Conservation (phyloP, 805 yeast genomes). For the Saccharomycopsis sp. region DNA sequence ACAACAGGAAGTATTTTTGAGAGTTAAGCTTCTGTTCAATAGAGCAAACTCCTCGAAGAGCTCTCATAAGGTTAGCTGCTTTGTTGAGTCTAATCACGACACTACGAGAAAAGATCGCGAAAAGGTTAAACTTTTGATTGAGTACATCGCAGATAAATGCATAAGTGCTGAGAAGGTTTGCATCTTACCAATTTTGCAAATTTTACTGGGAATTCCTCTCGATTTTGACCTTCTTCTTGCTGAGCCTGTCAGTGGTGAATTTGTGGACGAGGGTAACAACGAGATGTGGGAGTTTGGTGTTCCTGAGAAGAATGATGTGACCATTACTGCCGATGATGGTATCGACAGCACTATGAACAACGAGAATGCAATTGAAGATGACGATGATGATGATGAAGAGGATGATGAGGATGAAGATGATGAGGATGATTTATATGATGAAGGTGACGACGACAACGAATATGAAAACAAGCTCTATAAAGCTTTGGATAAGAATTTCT, state of each 20-base stretch:
- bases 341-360: conserved; percentile 22
- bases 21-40: conserved; percentile 69
- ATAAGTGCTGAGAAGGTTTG: conserved; percentile 56
- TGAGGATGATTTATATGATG: too few species aligned
- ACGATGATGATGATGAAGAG: conserved; percentile 6
- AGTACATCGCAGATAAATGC: conserved; percentile 47
- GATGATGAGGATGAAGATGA: conserved; percentile 10
- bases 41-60: conserved; percentile 52
- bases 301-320: too few species aligned
- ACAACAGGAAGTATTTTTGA: conserved; percentile 38
- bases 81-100: conserved; percentile 74
- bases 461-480: neutral
- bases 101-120: conserved; percentile 39
- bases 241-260: too few species aligned
- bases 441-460: conserved; percentile 22
- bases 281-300: too few species aligned
- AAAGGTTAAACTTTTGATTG: conserved; percentile 43
- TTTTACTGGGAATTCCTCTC: conserved; percentile 73
- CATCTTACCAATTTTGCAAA: conserved; percentile 45
- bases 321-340: conserved; percentile 28
- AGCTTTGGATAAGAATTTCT: neutral
- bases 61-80: too few species aligned
- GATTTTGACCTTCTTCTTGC: conserved; percentile 33
- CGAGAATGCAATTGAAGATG: neutral
- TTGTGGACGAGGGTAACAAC: too few species aligned